These are phyloP conservation scores for Rosa rugosa DNA, from an alignment of 306 rosid genomes.

Conservation along the genomic window DNA sequence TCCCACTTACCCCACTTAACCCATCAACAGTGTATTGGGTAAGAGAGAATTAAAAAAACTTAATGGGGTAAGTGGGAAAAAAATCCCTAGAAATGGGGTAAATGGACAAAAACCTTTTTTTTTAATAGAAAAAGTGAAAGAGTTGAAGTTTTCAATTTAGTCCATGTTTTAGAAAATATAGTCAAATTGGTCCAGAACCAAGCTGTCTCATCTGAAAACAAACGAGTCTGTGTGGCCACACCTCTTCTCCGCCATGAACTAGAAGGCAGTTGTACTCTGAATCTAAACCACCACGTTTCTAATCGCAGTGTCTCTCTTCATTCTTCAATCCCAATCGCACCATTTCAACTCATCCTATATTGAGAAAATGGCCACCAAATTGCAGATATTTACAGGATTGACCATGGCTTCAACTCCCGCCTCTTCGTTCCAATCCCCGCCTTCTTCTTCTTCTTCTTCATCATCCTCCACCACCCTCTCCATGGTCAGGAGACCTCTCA, in stretches of 20 bases:
- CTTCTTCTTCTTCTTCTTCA: conserved; percentile 29
- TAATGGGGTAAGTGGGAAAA: no score
- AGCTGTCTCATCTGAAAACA: neutral
- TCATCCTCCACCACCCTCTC: conserved; percentile 33
- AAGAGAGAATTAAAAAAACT: no score
- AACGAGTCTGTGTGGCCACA: neutral
- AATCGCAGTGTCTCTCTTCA: neutral
- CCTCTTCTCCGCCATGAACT: conserved; percentile 11
- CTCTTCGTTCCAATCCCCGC: conserved; percentile 41
- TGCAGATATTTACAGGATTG: conserved; percentile 48
- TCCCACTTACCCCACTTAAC: no score
- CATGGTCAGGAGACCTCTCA: conserved; percentile 50
- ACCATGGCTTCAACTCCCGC: conserved; percentile 45
- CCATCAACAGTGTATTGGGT: no score
- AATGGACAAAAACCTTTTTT: no score
- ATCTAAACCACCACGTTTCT: neutral
- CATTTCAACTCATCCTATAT: no score
- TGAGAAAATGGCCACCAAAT: conserved; percentile 55
- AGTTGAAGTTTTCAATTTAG: no score
- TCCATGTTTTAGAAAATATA: no score
- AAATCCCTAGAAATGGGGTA: no score
- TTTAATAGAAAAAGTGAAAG: no score
- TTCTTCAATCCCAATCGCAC: neutral
- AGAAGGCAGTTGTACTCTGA: neutral
- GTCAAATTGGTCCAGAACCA: neutral